Conservation (phyloP, 768 basidiomycete species). For the Lactarius evosmus region DNA sequence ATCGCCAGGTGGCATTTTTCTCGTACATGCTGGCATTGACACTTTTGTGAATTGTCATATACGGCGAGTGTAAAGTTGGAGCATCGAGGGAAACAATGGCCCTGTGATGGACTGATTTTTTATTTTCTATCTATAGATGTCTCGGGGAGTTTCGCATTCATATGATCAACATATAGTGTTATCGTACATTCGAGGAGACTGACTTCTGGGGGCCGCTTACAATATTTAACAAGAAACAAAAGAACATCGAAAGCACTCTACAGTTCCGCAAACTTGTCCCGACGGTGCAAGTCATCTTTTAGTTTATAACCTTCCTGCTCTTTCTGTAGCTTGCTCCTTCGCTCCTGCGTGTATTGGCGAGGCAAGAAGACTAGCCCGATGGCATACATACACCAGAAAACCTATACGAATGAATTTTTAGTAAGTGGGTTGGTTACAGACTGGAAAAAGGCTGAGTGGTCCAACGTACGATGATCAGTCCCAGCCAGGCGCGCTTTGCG, state of each 20-base stretch:
- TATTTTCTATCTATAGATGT: too few relatives aligned
- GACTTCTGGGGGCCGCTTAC: too few relatives aligned
- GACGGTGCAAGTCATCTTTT: neutral
- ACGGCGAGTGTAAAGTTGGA: too few relatives aligned
- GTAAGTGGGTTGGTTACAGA: neutral
- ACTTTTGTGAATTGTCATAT: too few relatives aligned
- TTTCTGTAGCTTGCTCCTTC: constrained; percentile 6
- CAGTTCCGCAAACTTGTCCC: neutral
- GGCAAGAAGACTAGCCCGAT: constrained; percentile 15
- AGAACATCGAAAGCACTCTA: neutral
- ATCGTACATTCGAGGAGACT: neutral
- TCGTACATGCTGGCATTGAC: too few relatives aligned
- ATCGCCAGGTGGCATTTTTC: too few relatives aligned
- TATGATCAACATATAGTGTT: too few relatives aligned
- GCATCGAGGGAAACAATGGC: too few relatives aligned
- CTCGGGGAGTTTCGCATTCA: too few relatives aligned
- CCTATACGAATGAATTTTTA: neutral
- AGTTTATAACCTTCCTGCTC: neutral
- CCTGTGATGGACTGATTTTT: too few relatives aligned
- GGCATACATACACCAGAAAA: constrained; percentile 13
- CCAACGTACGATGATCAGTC: constrained; percentile 14
- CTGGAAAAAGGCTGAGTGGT: neutral
- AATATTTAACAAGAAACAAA: neutral
- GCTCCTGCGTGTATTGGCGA: constrained; percentile 22
- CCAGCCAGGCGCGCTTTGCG: constrained; percentile 17